Evolutionary conservation across 2,329 filamentous ascomycete genomes (phyloP).

Genomic region (Metarhizium album): DNA sequence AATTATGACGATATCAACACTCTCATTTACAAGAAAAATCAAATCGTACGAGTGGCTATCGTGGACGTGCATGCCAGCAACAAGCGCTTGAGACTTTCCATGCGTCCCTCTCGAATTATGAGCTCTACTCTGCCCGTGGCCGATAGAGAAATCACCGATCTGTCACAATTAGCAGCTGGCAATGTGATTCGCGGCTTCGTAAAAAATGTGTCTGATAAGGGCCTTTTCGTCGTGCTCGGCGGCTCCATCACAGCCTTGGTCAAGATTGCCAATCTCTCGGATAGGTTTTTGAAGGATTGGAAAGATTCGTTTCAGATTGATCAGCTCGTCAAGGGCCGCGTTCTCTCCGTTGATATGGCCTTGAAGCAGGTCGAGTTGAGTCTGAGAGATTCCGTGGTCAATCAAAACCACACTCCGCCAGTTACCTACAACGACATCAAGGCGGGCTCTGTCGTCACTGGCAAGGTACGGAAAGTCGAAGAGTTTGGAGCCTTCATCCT

Average conservation of each 20-base stretch:
- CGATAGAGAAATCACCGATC: slow-evolving; percentile 66
- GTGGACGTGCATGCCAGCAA: slow-evolving; percentile 70
- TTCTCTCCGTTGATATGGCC: slow-evolving; percentile 59
- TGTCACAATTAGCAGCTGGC: slow-evolving; percentile 62
- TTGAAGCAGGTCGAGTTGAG: slow-evolving; percentile 72
- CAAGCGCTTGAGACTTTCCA: slow-evolving; percentile 73
- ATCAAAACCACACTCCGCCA: slow-evolving; percentile 65
- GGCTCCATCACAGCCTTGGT: slow-evolving; percentile 74
- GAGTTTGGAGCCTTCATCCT: slow-evolving; percentile 93
- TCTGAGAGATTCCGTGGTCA: slow-evolving; percentile 74
- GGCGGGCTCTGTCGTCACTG: slow-evolving; percentile 72
- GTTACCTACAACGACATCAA: slow-evolving; percentile 68
- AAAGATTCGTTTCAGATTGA: slow-evolving; percentile 79
- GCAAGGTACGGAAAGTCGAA: slow-evolving; percentile 85
- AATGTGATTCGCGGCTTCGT: slow-evolving; percentile 85
- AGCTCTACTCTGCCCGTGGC: slow-evolving; percentile 73
- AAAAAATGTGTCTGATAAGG: slow-evolving; percentile 80
- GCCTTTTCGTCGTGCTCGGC: slow-evolving; percentile 76
- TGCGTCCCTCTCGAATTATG: slow-evolving; percentile 77
- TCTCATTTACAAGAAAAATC: slow-evolving; percentile 66
- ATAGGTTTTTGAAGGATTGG: slow-evolving; percentile 91
- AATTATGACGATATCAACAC: slow-evolving; percentile 76
- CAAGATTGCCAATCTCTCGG: slow-evolving; percentile 78
- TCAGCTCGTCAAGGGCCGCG: slow-evolving; percentile 80
- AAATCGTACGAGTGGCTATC: slow-evolving; percentile 79